Evolutionary conservation across 2,329 filamentous ascomycete species (phyloP), one percentile per base, ranked within the genome.

Genomic region (Exophiala spinifera): DNA sequence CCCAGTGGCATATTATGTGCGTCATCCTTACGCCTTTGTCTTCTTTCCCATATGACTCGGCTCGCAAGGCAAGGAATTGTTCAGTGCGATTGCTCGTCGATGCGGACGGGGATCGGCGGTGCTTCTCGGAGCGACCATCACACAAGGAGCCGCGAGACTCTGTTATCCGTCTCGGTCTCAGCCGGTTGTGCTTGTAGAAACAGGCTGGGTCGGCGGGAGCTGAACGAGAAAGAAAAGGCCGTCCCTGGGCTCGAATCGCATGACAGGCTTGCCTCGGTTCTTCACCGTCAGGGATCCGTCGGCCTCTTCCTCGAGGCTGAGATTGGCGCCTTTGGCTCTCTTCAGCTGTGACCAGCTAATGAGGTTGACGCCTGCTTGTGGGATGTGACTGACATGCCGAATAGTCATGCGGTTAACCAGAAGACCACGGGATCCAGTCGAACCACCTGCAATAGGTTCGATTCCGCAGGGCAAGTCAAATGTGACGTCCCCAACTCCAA

Each of bases 281-380:
- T 39, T 28, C 14, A 56, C 50, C 21, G 39, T 43, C 2, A 60
- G 40, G 28, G 31, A 42, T 1, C 53, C 49, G 25, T 58, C 56
- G 3, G 17, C 19, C 13, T 51, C 45, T 23, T 60, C 50, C n/a
- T 48, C 50, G 14, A 56, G 25, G 7, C 23, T 33, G 17, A 54
- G 25, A 20, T 53, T 15, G 6, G 48, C 25, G 4, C 55, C 56
- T 15, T 52, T 51, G 6, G 45, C 40, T 19, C 43, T 17, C 37
- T 60, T 60, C 40, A 60, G 31, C 46, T 48, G 43, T n/a, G 53
- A 56, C 50, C 57, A 57, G 23, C 44, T 56, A 23, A 60, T 56
- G 7, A 57, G 21, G 34, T 60, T 57, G 33, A 57, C 42, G 14
- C 53, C 47, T 11, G 40, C 50, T 2, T 21, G 31, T n/a, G 53